Evolutionary conservation across 768 basidiomycete species (phyloP), one percentile per base, ranked within the genome.

Genomic region (Dioszegia hungarica): DNA sequence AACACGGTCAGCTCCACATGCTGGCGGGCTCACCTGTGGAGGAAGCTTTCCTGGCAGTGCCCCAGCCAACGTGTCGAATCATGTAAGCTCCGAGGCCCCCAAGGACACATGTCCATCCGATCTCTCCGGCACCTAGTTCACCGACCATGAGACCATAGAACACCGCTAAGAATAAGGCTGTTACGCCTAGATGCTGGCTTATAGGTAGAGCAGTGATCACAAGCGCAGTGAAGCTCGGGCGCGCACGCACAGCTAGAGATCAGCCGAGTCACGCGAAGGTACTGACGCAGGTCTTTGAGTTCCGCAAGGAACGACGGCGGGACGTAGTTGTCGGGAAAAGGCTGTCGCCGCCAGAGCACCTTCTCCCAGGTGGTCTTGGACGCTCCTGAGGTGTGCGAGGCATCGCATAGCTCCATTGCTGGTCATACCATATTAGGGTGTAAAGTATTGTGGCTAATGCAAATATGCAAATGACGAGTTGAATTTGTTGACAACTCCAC

Each of bases 311-410:
- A 95, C 5, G 84, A 80, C 5, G 80, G 77, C 6, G 89, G 87
- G 49, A 95, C 85, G 78, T 90, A 84, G 74, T 93, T 91, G 77
- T 95, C 93, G 28, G 89, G 86, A 71, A 82, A 86, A 2, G 81
- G 78, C 73, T 86, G 87, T 11, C 60, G 56, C 19, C 70, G 57
- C 72, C 71, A 78, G 15, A 78, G 61, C 1, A 76, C 58, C 62
- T 77, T 77, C 49, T 66, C 62, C 71, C 71, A 73, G 52, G n/a
- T 24, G 17, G 22, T n/a, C n/a, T n/a, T n/a, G n/a, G n/a, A n/a
- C n/a, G n/a, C n/a, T n/a, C n/a, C n/a, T n/a, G n/a, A n/a, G n/a
- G n/a, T n/a, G n/a, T n/a, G n/a, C n/a, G n/a, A n/a, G n/a, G n/a
- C n/a, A n/a, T n/a, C n/a, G n/a, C n/a, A n/a, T n/a, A n/a, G n/a